These are phyloP conservation scores for Aureobasidium mangrovei DNA, from an alignment of 2,329 filamentous ascomycete genomes.

Conservation along the genomic window DNA sequence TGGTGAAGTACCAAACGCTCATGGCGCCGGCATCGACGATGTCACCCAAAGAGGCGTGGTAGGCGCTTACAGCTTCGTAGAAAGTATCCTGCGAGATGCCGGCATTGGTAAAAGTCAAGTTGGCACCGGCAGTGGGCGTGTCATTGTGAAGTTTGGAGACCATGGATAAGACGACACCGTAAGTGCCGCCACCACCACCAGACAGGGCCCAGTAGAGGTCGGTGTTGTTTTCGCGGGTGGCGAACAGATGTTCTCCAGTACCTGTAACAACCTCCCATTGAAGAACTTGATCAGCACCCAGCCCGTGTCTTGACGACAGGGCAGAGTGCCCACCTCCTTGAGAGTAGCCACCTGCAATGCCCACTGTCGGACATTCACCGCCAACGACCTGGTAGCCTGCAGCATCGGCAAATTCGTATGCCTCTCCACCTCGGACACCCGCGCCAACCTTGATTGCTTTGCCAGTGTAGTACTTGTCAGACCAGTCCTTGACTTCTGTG, in stretches of 20 bases:
- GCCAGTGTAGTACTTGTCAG: constrained; percentile 38
- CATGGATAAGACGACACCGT: constrained; percentile 48
- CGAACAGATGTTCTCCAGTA: constrained; percentile 40
- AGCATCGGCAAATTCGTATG: constrained; percentile 39
- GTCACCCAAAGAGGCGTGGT: constrained; percentile 39
- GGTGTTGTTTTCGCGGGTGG: constrained; percentile 38
- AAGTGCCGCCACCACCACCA: constrained; percentile 53
- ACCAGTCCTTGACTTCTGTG: constrained; percentile 35
- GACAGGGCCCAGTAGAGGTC: constrained; percentile 57
- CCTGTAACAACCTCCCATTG: constrained; percentile 41
- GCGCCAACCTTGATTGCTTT: constrained; percentile 46
- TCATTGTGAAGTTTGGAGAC: constrained; percentile 45
- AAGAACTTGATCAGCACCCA: constrained; percentile 52
- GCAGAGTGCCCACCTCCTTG: constrained; percentile 53
- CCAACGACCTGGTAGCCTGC: constrained; percentile 45
- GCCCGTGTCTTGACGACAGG: constrained; percentile 46
- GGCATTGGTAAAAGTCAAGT: constrained; percentile 33
- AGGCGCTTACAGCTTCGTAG: constrained; percentile 42
- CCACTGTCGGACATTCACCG: constrained; percentile 48
- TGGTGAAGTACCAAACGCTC: constrained; percentile 44
- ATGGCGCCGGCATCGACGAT: constrained; percentile 44
- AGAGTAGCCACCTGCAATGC: constrained; percentile 50
- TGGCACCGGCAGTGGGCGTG: constrained; percentile 35
- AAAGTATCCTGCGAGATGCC: constrained; percentile 32
- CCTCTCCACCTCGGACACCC: constrained; percentile 44